Evolutionary conservation across 257 asterid genomes (phyloP), one percentile per base, ranked within the genome.

Genomic region (Solanum pimpinellifolium): DNA sequence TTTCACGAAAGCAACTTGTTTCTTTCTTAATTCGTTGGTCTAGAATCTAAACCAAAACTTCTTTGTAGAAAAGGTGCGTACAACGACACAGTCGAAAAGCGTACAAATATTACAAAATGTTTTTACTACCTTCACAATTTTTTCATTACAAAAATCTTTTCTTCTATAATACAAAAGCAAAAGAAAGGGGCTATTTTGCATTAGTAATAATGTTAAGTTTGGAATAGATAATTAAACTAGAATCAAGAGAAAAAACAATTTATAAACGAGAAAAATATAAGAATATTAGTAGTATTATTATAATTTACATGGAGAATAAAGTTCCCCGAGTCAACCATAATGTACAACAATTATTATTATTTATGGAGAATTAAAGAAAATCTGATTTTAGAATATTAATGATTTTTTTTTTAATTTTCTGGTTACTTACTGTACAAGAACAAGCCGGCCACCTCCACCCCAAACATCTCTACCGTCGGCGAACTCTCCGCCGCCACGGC

Each of bases 351-450:
- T 81, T n/a, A 41, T 27, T 27, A 56, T 16, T 88, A 47, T 87
- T 85, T 88, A 86, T 83, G 37, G 27, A 31, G 37, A 83, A 75
- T 23, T 16, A 73, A 85, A 14, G 20, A 66, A 70, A 81, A 73
- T 35, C 47, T 75, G 42, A 4, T 29, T 21, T 49, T 21, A 31
- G 73, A 75, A 77, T 20, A 39, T 20, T 86, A 31, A 2, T 23
- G 4, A 46, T 9, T 20, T 12, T 75, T 15, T 25, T 31, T 33
- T 25, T 35, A 35, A 60, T 84, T 65, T 21, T 86, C 59, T 46
- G 25, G 20, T 87, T 87, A 93, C 70, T 87, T 87, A 93, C 75
- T 89, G 95, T 33, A 91, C 97, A 89, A 92, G 90, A 83, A 93
- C 87, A 56, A 90, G 62, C 23, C 86, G 88, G 69, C 73, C 89